Percentiles rank a stretch among this genome's conserved stretches.
Conservation (phyloP, 2,329 filamentous ascomycete genomes). For the Aspergillus nomiae region DNA sequence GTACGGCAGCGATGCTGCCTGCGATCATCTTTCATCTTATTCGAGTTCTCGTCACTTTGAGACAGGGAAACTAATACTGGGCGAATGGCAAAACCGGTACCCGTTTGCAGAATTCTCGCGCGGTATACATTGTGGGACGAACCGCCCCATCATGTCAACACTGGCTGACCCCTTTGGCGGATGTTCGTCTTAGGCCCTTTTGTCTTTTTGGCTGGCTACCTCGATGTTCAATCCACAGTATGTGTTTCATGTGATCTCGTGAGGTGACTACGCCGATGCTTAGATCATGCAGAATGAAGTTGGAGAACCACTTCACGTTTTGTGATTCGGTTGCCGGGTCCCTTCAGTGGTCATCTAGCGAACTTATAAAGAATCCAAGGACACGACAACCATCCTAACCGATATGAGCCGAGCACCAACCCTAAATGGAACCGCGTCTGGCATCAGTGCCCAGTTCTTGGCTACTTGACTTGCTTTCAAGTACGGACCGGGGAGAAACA, state of each 20-base stretch:
- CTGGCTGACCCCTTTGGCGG: background rate
- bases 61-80: too few species aligned
- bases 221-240: background rate
- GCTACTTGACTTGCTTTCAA: conserved; percentile 15
- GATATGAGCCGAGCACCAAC: conserved; percentile 2
- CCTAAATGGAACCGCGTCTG: conserved; percentile 21
- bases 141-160: background rate
- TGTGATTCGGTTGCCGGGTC: background rate
- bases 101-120: too few species aligned
- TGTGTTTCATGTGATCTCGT: background rate
- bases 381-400: background rate
- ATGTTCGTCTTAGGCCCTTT: background rate
- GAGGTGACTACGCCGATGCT: background rate
- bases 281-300: background rate
- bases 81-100: too few species aligned
- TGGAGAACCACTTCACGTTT: background rate
- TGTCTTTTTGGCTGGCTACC: background rate
- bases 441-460: conserved; percentile 13
- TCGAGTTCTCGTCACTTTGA: too few species aligned
- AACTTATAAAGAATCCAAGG: background rate
- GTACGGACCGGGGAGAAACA: conserved; percentile 14
- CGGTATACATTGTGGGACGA: too few species aligned
- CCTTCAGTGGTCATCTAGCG: background rate
- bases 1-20: too few species aligned
- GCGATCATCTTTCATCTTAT: too few species aligned